A percentile compares a stretch with the other conserved stretches of the same genome.
Conservation (phyloP, 2,329 filamentous ascomycete genomes). For the Ambrosiella xylebori region DNA sequence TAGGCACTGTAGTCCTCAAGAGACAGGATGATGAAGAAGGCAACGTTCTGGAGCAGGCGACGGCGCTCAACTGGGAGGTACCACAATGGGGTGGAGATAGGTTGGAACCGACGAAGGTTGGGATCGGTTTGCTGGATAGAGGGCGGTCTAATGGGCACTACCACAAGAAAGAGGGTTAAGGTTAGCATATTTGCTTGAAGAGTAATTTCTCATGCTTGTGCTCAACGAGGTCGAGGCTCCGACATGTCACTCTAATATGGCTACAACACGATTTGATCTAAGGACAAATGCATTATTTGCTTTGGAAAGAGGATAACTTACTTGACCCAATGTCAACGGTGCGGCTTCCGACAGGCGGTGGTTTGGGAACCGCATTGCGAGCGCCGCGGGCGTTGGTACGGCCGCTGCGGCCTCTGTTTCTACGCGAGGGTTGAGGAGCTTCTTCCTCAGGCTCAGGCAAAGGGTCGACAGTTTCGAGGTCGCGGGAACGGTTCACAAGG, state of each 20-base stretch:
- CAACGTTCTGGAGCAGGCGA: constrained; percentile 50
- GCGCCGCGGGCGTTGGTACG: constrained; percentile 14
- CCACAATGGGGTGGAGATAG: constrained; percentile 42
- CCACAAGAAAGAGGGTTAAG: neutral
- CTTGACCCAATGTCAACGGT: constrained; percentile 2
- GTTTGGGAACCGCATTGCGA: constrained; percentile 7
- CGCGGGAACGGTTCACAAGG: constrained; percentile 52
- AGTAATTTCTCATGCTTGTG: neutral
- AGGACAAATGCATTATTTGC: neutral
- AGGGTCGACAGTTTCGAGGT: constrained; percentile 27
- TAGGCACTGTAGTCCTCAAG: constrained; percentile 62
- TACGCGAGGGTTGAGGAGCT: constrained; percentile 15
- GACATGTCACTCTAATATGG: neutral
- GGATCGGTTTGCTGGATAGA: constrained; percentile 27
- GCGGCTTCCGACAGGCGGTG: constrained; percentile 3
- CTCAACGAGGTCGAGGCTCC: neutral
- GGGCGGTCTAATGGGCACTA: constrained; percentile 25
- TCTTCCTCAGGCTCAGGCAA: neutral
- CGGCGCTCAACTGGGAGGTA: constrained; percentile 43
- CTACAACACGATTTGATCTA: neutral
- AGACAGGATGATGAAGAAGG: constrained; percentile 57
- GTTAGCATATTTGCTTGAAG: neutral
- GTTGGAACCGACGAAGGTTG: constrained; percentile 34
- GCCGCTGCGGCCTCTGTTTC: constrained; percentile 15
- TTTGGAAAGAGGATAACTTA: neutral